Evolutionary conservation across 306 rosid species (phyloP).

Genomic region (Quercus cerris): DNA sequence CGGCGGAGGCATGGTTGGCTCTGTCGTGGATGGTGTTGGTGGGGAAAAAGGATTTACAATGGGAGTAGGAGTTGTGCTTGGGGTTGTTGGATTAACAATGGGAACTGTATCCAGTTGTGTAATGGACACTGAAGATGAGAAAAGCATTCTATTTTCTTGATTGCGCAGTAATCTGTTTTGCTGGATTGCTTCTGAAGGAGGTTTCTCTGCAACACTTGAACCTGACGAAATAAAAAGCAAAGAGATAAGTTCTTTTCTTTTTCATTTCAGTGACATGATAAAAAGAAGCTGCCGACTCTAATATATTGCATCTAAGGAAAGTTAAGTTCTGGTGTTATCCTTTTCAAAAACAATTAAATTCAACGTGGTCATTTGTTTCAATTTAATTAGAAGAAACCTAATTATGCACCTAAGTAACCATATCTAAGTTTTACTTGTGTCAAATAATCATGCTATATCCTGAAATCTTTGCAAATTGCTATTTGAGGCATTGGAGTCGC

Average conservation of each 20-base stretch:
- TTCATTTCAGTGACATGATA: conserved; percentile 5
- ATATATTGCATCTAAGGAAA: not conserved
- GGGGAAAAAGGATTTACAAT: conserved; percentile 41
- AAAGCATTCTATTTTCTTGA: conserved; percentile 40
- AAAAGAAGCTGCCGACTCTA: not conserved
- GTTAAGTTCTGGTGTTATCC: not conserved
- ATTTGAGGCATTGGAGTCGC: not conserved
- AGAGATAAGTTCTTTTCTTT: not conserved
- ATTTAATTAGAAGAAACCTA: no score
- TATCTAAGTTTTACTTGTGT: no score
- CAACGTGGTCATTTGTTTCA: no score
- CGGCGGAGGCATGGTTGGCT: conserved; percentile 29
- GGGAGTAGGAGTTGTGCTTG: conserved; percentile 55
- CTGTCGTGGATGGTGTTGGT: conserved; percentile 46
- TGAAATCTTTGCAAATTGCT: no score
- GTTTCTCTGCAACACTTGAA: conserved; percentile 41
- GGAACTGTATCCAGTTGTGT: conserved; percentile 57
- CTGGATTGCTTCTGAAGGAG: conserved; percentile 33
- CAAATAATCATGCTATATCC: no score
- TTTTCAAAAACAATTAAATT: no score
- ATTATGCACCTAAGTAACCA: no score
- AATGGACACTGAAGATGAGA: conserved; percentile 42
- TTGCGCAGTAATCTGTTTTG: conserved; percentile 16
- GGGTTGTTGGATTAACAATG: conserved; percentile 68
- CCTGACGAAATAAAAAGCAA: conserved; percentile 51